Evolutionary conservation across 441 rosid genomes (phyloP).

Genomic region (Bocquillonia castaneifolia): DNA sequence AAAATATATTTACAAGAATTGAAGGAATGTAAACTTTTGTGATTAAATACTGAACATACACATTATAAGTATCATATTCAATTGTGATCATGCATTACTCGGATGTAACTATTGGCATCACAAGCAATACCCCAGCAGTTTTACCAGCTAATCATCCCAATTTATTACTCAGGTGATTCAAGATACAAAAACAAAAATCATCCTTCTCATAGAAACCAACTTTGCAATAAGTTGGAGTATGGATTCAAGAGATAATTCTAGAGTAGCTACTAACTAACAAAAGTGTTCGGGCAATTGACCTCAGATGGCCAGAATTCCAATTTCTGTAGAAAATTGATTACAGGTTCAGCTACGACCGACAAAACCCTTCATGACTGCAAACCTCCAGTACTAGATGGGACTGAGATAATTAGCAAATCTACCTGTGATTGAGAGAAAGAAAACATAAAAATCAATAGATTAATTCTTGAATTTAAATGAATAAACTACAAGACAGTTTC

Average conservation of each 20-base stretch:
- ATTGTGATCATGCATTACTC: background rate
- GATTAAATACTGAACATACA: background rate
- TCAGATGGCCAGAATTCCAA: slow-evolving; percentile 20
- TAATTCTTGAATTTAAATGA: background rate
- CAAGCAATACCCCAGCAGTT: background rate
- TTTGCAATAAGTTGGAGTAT: background rate
- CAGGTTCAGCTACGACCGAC: background rate
- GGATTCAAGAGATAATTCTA: slow-evolving; percentile 13
- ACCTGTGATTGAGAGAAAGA: slow-evolving; percentile 37
- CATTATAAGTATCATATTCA: background rate
- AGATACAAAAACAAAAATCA: background rate
- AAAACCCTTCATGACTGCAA: background rate
- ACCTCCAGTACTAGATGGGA: slow-evolving; percentile 48
- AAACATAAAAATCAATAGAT: background rate
- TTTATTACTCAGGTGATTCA: background rate
- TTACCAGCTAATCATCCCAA: slow-evolving; percentile 1
- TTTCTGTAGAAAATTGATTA: slow-evolving; percentile 15
- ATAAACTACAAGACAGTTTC: background rate
- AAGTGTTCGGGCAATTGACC: slow-evolving; percentile 12
- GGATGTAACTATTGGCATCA: background rate
- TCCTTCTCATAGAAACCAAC: background rate
- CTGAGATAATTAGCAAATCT: slow-evolving; percentile 70
- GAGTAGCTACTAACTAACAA: slow-evolving; percentile 15
- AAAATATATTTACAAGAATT: background rate
- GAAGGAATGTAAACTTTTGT: background rate